Conservation (phyloP, 1,284 basidiomycete species). For the Melampsora medusae region DNA sequence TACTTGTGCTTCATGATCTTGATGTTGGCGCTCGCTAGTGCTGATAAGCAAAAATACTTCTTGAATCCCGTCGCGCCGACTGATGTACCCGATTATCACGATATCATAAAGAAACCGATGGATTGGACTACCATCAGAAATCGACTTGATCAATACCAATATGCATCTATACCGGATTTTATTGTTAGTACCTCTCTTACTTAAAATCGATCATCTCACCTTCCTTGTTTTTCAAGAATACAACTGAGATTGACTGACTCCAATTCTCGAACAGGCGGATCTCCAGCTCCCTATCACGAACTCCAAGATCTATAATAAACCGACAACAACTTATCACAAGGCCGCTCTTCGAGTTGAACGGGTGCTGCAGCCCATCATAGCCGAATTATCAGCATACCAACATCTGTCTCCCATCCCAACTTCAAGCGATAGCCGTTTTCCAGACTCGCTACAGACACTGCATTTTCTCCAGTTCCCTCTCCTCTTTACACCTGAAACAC, state of each 20-base stretch:
- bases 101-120: slow-evolving; percentile 83
- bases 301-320: slow-evolving; percentile 80
- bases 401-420: slow-evolving; percentile 33
- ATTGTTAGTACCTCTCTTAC: slow-evolving; percentile 28
- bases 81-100: slow-evolving; percentile 88
- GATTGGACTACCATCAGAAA: slow-evolving; percentile 77
- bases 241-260: slow-evolving; percentile 9
- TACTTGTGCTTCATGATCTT: neutral
- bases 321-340: slow-evolving; percentile 70
- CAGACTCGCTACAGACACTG: slow-evolving; percentile 18
- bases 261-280: slow-evolving; percentile 64
- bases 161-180: slow-evolving; percentile 73
- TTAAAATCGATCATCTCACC: neutral
- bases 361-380: slow-evolving; percentile 61
- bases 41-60: slow-evolving; percentile 73
- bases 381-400: slow-evolving; percentile 54
- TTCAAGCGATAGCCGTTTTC: slow-evolving; percentile 14
- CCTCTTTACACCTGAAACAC: slow-evolving; percentile 22
- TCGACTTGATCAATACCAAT: slow-evolving; percentile 74
- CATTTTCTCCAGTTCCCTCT: slow-evolving; percentile 31
- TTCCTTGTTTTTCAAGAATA: slow-evolving; percentile 10
- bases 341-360: slow-evolving; percentile 69
- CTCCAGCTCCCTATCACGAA: slow-evolving; percentile 78
- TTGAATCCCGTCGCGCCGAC: slow-evolving; percentile 72
- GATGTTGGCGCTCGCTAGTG: slow-evolving; percentile 58